Evolutionary conservation across 73 alveolate species (phyloP), one percentile per base, ranked within the genome.

Genomic region (Breviolum minutum): DNA sequence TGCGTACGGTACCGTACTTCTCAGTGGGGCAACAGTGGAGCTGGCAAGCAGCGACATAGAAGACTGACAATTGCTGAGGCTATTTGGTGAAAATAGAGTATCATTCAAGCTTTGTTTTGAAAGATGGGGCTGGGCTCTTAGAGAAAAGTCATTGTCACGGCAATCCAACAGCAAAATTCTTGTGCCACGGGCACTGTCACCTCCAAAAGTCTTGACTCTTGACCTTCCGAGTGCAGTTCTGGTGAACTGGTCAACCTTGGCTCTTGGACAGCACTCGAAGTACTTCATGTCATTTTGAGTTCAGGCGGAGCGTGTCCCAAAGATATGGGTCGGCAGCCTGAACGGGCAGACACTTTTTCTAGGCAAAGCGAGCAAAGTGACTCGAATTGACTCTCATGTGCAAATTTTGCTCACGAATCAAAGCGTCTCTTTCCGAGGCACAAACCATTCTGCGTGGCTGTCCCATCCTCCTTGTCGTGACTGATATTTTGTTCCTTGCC

Each of bases 281-380:
- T 3, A 40, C 54, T 40, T 2, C 54, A 40, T 40, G 54, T 40
- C 54, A 40, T 30, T 61, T 14, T 7, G 54, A 40, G 54, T 40
- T 40, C 54, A 90, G 97, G 97, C 97, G 64, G 97, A 90, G 88
- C 97, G 97, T 48, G 97, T 90, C 60, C 97, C 97, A 90, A 69
- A 90, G 97, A 63, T 90, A 14, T 90, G 97, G 97, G 97, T 54
- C 10, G 26, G 76, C 79, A 12, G 76, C 97, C 66, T 14, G 26
- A 54, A 11, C 32, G 54, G 54, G 54, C 54, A 40, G 54, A 40
- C 54, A 40, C 54, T n/a, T n/a, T n/a, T n/a, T n/a, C n/a, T 40
- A 40, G 54, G 54, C 54, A 0, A 40, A 40, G 54, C 54, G 54
- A 40, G 54, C 3, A 40, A 40, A 40, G 54, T 40, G 3, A 40